Evolutionary conservation across 2,329 filamentous ascomycete genomes (phyloP), one percentile per base, ranked within the genome.

Genomic region (Colletotrichum sp.): DNA sequence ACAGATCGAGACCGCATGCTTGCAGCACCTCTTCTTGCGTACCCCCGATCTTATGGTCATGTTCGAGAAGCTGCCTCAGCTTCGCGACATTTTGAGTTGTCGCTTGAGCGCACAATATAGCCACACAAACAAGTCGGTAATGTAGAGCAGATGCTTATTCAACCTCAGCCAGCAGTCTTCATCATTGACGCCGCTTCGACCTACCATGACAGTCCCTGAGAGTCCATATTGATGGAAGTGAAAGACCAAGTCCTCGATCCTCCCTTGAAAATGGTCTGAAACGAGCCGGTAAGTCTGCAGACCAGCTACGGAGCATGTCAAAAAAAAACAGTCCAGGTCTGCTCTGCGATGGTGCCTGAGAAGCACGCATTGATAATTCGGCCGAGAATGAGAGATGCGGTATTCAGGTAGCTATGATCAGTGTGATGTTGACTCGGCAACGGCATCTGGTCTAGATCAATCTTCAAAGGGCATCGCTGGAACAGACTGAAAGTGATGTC

Each of bases 401-500:
- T 80, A 70, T 89, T 88, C 2, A 88, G 82, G 30, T 82, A 80
- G 72, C 82, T 81, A 26, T 83, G 79, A 24, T 86, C 83, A 0
- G 76, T 74, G 1, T 74, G 34, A 6, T 79, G 64, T 2, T 71
- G 75, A 10, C 26, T 48, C 7, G 65, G 68, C 21, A 77, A 8
- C 21, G 74, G 52, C 57, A 82, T 77, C 28, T 75, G 55, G 14
- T 80, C 63, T 14, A 87, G 68, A 21, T 86, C 81, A 71, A 88
- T 87, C 76, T 87, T 88, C 1, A 89, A 77, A 0, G 82, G 82
- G 26, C 85, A 86, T 7, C 81, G 79, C 48, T 86, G 82, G 55
- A 87, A 88, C 1, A 90, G 78, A n/a, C 87, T 87, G n/a, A 89
- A 87, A 0, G 88, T 89, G n/a, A 90, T 89, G 48, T 90, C 87